Conservation (phyloP, 2,329 filamentous ascomycete genomes). For the Fusarium burgessii region DNA sequence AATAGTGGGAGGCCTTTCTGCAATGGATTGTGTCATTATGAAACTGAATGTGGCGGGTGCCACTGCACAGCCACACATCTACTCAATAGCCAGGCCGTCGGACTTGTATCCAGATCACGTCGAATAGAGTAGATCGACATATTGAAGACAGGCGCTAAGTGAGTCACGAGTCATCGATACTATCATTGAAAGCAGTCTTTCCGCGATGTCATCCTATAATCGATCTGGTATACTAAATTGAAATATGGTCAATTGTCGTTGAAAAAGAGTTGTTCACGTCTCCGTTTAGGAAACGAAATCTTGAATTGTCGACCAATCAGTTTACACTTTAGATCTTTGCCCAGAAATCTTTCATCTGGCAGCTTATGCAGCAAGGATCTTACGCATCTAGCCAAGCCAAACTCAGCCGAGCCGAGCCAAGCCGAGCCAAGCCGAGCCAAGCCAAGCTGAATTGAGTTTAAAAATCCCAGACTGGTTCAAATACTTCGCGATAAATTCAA, state of each 20-base stretch:
- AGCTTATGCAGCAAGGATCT: slow-evolving; percentile 34
- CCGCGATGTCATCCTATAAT: background rate
- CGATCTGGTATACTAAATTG: background rate
- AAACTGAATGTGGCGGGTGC: slow-evolving; percentile 5
- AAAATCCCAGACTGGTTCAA: slow-evolving; percentile 1
- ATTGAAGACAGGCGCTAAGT: background rate
- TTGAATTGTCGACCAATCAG: slow-evolving; percentile 31
- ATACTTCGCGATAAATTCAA: background rate
- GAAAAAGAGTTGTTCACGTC: slow-evolving; percentile 32
- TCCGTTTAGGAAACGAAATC: slow-evolving; percentile 18
- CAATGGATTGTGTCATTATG: background rate
- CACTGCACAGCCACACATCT: slow-evolving; percentile 8
- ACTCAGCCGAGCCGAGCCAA: too few relatives aligned
- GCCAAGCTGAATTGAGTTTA: slow-evolving; percentile 2
- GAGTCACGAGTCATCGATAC: background rate
- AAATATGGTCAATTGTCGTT: slow-evolving; percentile 16
- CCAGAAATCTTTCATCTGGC: slow-evolving; percentile 19
- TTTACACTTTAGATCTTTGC: background rate
- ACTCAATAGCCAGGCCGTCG: background rate
- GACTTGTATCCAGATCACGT: background rate
- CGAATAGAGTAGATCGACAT: background rate
- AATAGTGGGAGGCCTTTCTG: slow-evolving; percentile 18
- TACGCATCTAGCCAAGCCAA: slow-evolving; percentile 16
- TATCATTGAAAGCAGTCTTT: too few relatives aligned
- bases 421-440: background rate